A percentile compares a stretch with the other conserved stretches of the same genome.
Conservation (phyloP, 192 early-diverging fungal species). For the Backusella mclennaniae region DNA sequence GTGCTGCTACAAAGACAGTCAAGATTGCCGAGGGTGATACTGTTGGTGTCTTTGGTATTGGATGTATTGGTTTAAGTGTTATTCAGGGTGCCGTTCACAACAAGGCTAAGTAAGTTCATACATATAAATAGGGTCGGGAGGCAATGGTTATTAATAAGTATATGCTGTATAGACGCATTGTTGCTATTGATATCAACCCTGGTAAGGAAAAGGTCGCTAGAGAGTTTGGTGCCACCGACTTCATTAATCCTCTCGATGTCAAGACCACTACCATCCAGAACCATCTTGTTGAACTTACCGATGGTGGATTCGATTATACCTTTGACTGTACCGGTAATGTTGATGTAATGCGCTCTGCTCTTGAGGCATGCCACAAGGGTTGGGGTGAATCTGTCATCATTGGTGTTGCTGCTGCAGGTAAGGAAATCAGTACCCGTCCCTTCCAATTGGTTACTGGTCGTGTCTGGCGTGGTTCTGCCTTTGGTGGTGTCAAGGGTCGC, state of each 20-base stretch:
- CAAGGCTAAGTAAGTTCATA: slow-evolving; percentile 30
- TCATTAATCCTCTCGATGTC: slow-evolving; percentile 84
- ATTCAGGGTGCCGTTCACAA: slow-evolving; percentile 75
- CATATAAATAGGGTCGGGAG: not conserved
- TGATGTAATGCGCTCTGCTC: slow-evolving; percentile 90
- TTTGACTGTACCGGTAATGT: slow-evolving; percentile 96
- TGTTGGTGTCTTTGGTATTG: slow-evolving; percentile 91
- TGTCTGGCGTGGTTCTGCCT: slow-evolving; percentile 94
- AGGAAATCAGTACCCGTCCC: slow-evolving; percentile 92
- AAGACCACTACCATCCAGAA: slow-evolving; percentile 74
- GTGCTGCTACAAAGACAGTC: slow-evolving; percentile 91
- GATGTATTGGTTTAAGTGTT: slow-evolving; percentile 90
- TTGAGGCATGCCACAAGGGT: slow-evolving; percentile 90
- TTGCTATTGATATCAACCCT: slow-evolving; percentile 90
- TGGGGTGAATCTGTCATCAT: slow-evolving; percentile 92
- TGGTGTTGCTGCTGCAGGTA: slow-evolving; percentile 89
- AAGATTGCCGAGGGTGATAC: slow-evolving; percentile 77
- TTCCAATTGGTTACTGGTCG: slow-evolving; percentile 97
- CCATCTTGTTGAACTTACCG: slow-evolving; percentile 86
- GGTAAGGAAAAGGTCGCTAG: slow-evolving; percentile 77
- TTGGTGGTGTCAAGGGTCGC: slow-evolving; percentile 96
- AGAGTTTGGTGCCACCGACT: slow-evolving; percentile 87
- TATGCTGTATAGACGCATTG: slow-evolving; percentile 62
- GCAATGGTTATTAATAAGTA: not conserved
- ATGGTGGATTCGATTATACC: slow-evolving; percentile 95